Base-by-base conservation (phyloP, 106 monocot species). In the Dendrobium huoshanense region DNA sequence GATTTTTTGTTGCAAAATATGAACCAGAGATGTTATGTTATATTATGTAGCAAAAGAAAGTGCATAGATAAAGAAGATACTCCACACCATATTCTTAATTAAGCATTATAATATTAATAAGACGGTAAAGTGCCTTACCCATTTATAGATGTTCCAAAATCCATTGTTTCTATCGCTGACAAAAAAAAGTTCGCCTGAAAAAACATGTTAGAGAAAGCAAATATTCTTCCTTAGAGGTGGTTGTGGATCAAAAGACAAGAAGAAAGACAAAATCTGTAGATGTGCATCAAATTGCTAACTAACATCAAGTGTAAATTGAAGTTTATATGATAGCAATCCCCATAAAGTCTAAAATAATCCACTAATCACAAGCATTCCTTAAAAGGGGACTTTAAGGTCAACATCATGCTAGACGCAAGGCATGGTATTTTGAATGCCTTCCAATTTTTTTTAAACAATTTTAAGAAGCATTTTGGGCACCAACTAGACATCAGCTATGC, bases 61-160 rank as follows among this genome's bases (percentile, higher is more conserved):
- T 13, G 33, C 70, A 31, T 64, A 9, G 24, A 64, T 8, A 25
- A 25, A 65, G 1, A 65, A 65, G 22, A 25, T 65, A 25, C 10
- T 22, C 64, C 22, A 25, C 64, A 65, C 9, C 25, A 8, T 24
- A 65, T 70, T 37, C 70, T 37, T 70, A 70, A 70, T 70, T 70
- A 33, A 70, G 16, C 16, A 37, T 61, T 61, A 61, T 22, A 61
- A 2, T n/a, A 22, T 17, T 17, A 58, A 31, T 68, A 68, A 29
- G 10, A 10, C 11, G 25, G 37, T 4, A 33, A 43, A 78, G 56
- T 43, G 18, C 18, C 54, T 83, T 88, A 95, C 95, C 95, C 95
- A 95, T 89, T 90, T 95, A 78, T 92, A 84, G 45, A 95, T 92
- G 81, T 95, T 95, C 95, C 95, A 95, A 80, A 89, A 95, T 77